phyloP scores from a whole-genome alignment of 192 early-diverging fungal genomes.

The Lunasporangiospora selenospora region DNA sequence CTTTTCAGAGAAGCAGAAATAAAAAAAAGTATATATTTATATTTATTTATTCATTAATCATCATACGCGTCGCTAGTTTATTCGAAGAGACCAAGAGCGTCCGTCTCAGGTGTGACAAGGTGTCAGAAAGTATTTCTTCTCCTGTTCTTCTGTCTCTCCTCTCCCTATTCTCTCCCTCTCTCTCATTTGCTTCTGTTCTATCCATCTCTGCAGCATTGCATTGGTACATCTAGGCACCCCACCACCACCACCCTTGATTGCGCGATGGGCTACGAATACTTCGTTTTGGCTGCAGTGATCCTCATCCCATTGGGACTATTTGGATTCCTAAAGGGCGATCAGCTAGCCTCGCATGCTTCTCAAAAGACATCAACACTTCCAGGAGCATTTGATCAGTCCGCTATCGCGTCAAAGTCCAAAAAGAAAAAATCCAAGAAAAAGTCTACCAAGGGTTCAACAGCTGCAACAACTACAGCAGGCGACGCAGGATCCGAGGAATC shows the following conservation, averaged over 20 bases:
- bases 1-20: no score
- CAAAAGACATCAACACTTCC: slow-evolving; percentile 26
- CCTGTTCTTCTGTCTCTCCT: not conserved
- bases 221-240: no score
- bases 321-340: slow-evolving; percentile 27
- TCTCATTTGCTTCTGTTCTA: not conserved
- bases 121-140: no score
- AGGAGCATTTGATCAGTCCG: slow-evolving; percentile 18
- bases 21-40: no score
- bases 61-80: no score
- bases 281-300: slow-evolving; percentile 30
- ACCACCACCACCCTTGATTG: no score
- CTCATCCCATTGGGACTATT: slow-evolving; percentile 32
- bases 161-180: not conserved
- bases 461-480: not conserved
- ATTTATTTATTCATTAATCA: no score
- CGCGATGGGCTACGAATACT: slow-evolving; percentile 46
- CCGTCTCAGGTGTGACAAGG: no score
- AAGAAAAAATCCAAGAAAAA: slow-evolving; percentile 48
- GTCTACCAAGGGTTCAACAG: not conserved
- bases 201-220: no score
- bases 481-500: slow-evolving; percentile 25
- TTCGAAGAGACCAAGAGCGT: no score
- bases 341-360: not conserved
- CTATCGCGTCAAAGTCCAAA: slow-evolving; percentile 25